Percentiles rank a stretch among this genome's conserved stretches.
phyloP scores from a whole-genome alignment of 2,329 filamentous ascomycete genomes.

The Canariomyces notabilis region DNA sequence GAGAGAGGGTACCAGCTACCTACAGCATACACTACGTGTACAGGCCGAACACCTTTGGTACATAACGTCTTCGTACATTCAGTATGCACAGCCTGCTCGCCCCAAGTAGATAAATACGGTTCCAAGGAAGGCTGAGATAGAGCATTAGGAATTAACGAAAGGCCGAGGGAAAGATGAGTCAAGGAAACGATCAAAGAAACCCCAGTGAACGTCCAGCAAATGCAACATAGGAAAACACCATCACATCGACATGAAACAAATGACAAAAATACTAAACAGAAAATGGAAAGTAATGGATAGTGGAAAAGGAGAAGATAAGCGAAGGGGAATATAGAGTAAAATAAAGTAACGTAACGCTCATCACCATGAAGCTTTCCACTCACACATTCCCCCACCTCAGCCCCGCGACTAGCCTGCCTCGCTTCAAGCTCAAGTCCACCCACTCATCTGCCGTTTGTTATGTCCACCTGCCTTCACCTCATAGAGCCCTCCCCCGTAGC shows the following conservation, averaged over 20 bases:
- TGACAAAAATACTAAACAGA: not conserved
- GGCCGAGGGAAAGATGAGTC: constrained; percentile 1
- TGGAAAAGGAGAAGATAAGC: not conserved
- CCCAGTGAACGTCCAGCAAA: not conserved
- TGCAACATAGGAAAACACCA: not conserved
- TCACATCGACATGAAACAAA: not conserved
- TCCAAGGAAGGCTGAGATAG: not conserved
- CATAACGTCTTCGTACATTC: too few relatives aligned
- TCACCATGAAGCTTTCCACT: too few relatives aligned
- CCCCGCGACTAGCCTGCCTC: not conserved
- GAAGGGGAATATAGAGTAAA: not conserved
- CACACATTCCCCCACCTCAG: not conserved
- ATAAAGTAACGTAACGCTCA: not conserved
- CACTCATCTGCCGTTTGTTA: not conserved
- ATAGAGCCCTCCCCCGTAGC: not conserved
- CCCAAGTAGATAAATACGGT: not conserved
- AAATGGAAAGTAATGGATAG: not conserved
- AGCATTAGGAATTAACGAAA: constrained; percentile 7
- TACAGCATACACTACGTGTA: constrained; percentile 9
- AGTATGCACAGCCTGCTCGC: not conserved
- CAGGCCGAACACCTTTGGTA: too few relatives aligned
- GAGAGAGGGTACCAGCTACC: too few relatives aligned
- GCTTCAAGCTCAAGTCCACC: too few relatives aligned
- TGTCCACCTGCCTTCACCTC: not conserved
- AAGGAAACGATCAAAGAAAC: not conserved